Evolutionary conservation across 2,329 filamentous ascomycete species (phyloP).

Genomic region (Coniochaeta sp.): DNA sequence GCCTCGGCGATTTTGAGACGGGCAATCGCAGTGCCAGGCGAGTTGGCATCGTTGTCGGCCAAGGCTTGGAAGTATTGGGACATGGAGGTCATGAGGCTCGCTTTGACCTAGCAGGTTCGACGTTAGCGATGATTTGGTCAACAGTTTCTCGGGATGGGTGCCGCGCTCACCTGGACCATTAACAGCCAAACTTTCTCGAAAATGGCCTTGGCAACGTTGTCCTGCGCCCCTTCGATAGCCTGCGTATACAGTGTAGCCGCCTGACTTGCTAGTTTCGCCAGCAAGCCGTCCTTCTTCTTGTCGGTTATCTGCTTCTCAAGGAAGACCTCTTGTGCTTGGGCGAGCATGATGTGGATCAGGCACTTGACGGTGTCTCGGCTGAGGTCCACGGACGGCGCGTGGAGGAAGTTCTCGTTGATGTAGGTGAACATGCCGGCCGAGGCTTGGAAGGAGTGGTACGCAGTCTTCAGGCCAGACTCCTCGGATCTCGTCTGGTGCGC

Average conservation of each 20-base stretch:
- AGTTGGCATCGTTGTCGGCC: constrained; percentile 81
- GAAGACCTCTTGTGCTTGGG: constrained; percentile 95
- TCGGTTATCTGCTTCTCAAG: constrained; percentile 92
- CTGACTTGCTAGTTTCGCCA: constrained; percentile 91
- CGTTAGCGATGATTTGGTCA: constrained; percentile 2
- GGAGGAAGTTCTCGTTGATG: constrained; percentile 98
- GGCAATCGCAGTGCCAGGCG: constrained; percentile 78
- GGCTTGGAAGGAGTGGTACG: constrained; percentile 97
- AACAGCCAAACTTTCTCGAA: constrained; percentile 93
- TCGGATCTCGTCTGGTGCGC: constrained; percentile 87
- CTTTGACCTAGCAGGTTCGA: constrained; percentile 54
- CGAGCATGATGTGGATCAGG: constrained; percentile 85
- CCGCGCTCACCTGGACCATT: constrained; percentile 63
- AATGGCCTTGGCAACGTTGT: constrained; percentile 82
- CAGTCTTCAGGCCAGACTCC: constrained; percentile 87
- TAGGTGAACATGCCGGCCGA: constrained; percentile 99
- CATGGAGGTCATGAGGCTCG: constrained; percentile 72
- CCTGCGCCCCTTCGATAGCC: constrained; percentile 81
- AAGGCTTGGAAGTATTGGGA: constrained; percentile 92
- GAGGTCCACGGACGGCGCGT: constrained; percentile 92
- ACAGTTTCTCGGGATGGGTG: neutral
- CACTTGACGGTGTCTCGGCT: constrained; percentile 95
- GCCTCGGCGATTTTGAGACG: constrained; percentile 75
- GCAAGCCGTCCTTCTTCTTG: constrained; percentile 81
- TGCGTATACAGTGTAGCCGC: constrained; percentile 83